These are phyloP conservation scores for Monosporozyma unispora DNA, from an alignment of 805 yeast species.

Conservation along the genomic window DNA sequence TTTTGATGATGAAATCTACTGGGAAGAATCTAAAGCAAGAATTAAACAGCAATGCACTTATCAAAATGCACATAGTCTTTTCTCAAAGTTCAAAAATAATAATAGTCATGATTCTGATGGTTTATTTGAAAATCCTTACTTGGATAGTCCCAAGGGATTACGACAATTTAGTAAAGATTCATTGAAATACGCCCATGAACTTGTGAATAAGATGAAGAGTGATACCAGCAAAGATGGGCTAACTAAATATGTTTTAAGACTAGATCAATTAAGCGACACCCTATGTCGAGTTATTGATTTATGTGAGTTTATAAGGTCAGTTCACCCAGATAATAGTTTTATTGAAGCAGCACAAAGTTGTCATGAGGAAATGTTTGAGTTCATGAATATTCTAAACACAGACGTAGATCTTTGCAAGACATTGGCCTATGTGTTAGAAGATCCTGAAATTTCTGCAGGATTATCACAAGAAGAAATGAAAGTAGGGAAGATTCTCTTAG, in stretches of 20 bases:
- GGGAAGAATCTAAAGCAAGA: slow-evolving; percentile 27
- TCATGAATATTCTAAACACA: slow-evolving; percentile 87
- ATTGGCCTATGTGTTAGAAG: slow-evolving; percentile 45
- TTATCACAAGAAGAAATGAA: slow-evolving; percentile 67
- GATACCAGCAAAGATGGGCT: slow-evolving; percentile 39
- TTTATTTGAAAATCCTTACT: slow-evolving; percentile 62
- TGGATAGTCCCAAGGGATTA: slow-evolving; percentile 64
- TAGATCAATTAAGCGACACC: slow-evolving; percentile 81
- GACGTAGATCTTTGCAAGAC: slow-evolving; percentile 59
- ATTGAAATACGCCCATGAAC: slow-evolving; percentile 50
- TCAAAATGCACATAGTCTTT: background rate
- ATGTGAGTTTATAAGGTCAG: slow-evolving; percentile 83
- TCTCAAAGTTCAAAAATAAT: background rate
- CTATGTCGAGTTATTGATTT: slow-evolving; percentile 89
- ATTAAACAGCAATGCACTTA: background rate
- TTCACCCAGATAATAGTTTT: slow-evolving; percentile 70
- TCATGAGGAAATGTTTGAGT: slow-evolving; percentile 83
- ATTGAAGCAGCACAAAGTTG: slow-evolving; percentile 76
- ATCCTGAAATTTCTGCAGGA: slow-evolving; percentile 20
- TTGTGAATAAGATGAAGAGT: slow-evolving; percentile 48
- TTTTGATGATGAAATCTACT: slow-evolving; percentile 54
- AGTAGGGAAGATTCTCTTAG: slow-evolving; percentile 70
- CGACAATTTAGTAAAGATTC: slow-evolving; percentile 57
- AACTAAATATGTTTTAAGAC: slow-evolving; percentile 44
- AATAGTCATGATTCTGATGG: slow-evolving; percentile 33